Evolutionary conservation across 2,329 filamentous ascomycete genomes (phyloP).

Genomic region (Tolypocladium sp.): DNA sequence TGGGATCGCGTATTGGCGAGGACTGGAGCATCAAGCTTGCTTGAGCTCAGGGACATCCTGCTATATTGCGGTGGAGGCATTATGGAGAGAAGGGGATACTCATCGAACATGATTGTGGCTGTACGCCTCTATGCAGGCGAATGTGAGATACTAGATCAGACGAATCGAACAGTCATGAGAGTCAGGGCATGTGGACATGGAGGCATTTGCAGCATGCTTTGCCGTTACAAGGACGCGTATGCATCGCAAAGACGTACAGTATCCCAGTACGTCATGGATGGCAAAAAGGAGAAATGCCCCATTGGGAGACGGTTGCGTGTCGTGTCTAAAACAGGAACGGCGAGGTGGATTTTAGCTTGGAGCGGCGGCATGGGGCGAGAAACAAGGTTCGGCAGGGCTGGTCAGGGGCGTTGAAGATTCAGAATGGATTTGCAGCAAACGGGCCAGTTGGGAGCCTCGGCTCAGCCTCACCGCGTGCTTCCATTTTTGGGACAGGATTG

Average conservation of each 20-base stretch:
- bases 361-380: background rate
- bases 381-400: background rate
- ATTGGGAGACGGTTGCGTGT: too few species aligned
- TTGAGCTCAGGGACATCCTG: background rate
- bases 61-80: background rate
- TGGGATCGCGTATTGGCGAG: constrained; percentile 41
- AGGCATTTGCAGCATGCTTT: too few species aligned
- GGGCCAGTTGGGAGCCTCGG: background rate
- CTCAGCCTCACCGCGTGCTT: background rate
- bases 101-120: background rate
- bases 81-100: too few species aligned
- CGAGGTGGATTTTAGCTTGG: background rate
- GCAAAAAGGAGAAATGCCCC: too few species aligned
- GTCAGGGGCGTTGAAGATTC: background rate
- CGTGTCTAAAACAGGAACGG: background rate
- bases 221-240: too few species aligned
- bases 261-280: too few species aligned
- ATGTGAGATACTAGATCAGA: background rate
- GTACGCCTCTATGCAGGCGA: background rate
- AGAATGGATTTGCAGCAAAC: background rate
- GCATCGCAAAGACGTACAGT: too few species aligned
- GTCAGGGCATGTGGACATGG: too few species aligned
- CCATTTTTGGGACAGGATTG: background rate
- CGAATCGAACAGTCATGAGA: background rate
- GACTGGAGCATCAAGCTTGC: constrained; percentile 40